Base-by-base conservation (phyloP, 2,329 filamentous ascomycete genomes). In the Exophiala aquamarina region DNA sequence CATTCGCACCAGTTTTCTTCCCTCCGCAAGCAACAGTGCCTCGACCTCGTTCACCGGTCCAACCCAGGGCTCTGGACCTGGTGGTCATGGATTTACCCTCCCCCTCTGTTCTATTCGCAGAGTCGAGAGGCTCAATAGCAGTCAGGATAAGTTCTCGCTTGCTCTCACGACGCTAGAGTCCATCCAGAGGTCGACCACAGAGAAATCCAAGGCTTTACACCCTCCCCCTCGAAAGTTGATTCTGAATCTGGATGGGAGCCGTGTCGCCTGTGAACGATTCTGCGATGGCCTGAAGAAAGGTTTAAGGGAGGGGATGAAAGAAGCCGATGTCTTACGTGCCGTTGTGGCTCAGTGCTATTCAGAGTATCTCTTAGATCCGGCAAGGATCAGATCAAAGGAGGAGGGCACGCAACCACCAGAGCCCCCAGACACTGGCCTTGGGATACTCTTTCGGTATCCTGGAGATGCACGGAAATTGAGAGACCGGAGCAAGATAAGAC, bases 271-370 rank as follows among this genome's bases (percentile, higher is more conserved):
- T 66, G 93, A 98, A 69, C 79, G 90, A 44, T 98, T 98, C 71
- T 98, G 93, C 66, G 93, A 98, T 70, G 89, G 87, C 4, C 76
- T 98, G 56, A 98, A 97, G 70, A 89, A 86, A 64, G 91, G 91
- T 1, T 72, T 98, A 41, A 80, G 92, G 53, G 84, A 89, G 48
- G 89, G 86, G 11, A 90, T 97, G 61, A 89, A 88, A 52, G 91
- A 90, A 56, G 89, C 96, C 3, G 86, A 86, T 43, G 92, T 86
- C 66, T 78, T 97, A 63, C 87, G 90, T 55, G 79, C 80, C 52
- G 87, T 96, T 9, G 82, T 90, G 3, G 72, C 78, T 17, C 86
- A 93, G 61, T 95, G 89, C 72, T 97, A 97, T 68, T 96, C 92
- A 0, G 90, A 95, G 70, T 91, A 92, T 64, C 72, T 87, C 44